Base-by-base conservation (phyloP, 78 protist genomes). In the Protostelium mycophagum region DNA sequence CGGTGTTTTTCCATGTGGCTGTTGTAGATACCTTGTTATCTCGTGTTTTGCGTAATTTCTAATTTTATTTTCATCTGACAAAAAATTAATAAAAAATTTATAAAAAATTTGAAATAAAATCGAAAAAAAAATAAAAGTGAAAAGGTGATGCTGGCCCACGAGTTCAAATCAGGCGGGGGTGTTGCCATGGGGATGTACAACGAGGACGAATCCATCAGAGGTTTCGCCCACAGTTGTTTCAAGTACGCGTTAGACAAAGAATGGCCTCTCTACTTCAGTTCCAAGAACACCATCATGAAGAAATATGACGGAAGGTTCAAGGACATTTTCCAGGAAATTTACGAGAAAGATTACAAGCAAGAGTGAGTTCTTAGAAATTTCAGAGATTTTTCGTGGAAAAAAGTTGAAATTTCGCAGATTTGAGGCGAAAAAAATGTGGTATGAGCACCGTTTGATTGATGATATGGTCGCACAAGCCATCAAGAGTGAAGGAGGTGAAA, bases 131-230 rank as follows among this genome's bases (percentile, higher is more conserved):
- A n/a, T n/a, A n/a, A n/a, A n/a, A n/a, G 84, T 34, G 34, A 0
- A 1, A 96, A 94, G n/a, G n/a, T n/a, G n/a, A n/a, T n/a, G n/a
- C n/a, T n/a, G n/a, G n/a, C n/a, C 38, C 92, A 39, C 87, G 90
- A 97, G 31, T 95, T 87, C 91, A 63, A 89, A 34, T 89, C 34
- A 0, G 93, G 83, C 34, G 90, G 93, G 0, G 98, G 99, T 39
- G 97, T 97, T 29, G 96, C 90, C 38, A 93, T 97, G 97, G 98
- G 96, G 63, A 98, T 97, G 98, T 98, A 96, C 91, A 98, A 98
- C 97, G 95, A 97, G 5, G 96, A 94, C 36, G 94, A 86, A 83
- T 96, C 98, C 34, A 96, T 98, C 89, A 34, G 31, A 37, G 98
- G 28, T n/a, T 98, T 97, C 84, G 99, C 98, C 1, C 91, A 88